phyloP scores from a whole-genome alignment of 345 rosid genomes.

The Streptanthus diversifolius region DNA sequence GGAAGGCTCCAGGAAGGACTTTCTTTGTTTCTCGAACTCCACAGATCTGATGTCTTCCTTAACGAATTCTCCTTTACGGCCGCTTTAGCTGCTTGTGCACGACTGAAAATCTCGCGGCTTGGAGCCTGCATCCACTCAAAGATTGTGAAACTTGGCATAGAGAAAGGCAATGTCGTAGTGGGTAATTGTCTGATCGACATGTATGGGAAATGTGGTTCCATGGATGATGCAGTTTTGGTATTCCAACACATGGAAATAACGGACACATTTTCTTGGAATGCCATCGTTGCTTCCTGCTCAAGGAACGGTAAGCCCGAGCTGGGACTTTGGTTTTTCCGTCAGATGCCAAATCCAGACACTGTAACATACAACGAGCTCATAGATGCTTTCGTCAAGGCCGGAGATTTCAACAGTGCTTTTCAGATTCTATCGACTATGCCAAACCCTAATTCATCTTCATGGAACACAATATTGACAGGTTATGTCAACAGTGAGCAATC shows the following conservation, averaged over 20 bases:
- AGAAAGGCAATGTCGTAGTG: slow-evolving; percentile 38
- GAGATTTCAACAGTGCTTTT: slow-evolving; percentile 48
- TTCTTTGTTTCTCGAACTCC: slow-evolving; percentile 50
- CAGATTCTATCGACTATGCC: slow-evolving; percentile 48
- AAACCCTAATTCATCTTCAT: slow-evolving; percentile 63
- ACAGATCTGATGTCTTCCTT: slow-evolving; percentile 42
- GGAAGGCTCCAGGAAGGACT: slow-evolving; percentile 51
- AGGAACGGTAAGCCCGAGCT: slow-evolving; percentile 53
- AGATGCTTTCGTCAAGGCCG: slow-evolving; percentile 57
- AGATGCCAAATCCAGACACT: slow-evolving; percentile 62
- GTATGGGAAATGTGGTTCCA: slow-evolving; percentile 73
- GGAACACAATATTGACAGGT: slow-evolving; percentile 78
- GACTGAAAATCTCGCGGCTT: slow-evolving; percentile 31
- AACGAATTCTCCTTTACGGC: slow-evolving; percentile 62
- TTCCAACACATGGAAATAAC: slow-evolving; percentile 46
- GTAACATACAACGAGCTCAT: slow-evolving; percentile 74
- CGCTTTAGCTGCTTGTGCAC: slow-evolving; percentile 65
- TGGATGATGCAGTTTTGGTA: slow-evolving; percentile 50
- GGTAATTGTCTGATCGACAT: slow-evolving; percentile 76
- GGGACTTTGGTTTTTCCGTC: slow-evolving; percentile 47
- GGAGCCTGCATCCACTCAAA: slow-evolving; percentile 59
- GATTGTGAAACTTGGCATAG: slow-evolving; percentile 53
- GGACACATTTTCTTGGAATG: slow-evolving; percentile 82
- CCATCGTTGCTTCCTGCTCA: slow-evolving; percentile 64
- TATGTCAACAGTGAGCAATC: slow-evolving; percentile 49